phyloP scores from a whole-genome alignment of 2,329 filamentous ascomycete species.

The Clonostachys sp. region DNA sequence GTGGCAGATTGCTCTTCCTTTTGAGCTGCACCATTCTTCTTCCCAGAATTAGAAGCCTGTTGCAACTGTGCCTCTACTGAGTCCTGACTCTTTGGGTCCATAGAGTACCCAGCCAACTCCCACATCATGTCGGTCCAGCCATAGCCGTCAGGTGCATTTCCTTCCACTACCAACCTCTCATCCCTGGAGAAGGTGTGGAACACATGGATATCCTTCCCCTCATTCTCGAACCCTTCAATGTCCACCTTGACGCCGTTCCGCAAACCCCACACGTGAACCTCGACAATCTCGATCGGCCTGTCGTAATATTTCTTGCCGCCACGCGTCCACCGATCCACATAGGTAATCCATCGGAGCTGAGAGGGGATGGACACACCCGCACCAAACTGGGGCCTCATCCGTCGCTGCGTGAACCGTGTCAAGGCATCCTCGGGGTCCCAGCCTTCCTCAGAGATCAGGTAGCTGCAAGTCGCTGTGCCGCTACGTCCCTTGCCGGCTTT shows the following conservation, averaged over 20 bases:
- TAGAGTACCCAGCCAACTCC: slow-evolving; percentile 41
- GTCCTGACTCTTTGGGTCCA: slow-evolving; percentile 22
- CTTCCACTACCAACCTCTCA: slow-evolving; percentile 68
- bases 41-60: slow-evolving; percentile 16
- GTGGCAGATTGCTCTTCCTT: slow-evolving; percentile 11
- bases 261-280: slow-evolving; percentile 87
- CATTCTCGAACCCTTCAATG: slow-evolving; percentile 81
- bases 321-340: slow-evolving; percentile 82
- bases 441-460: slow-evolving; percentile 81
- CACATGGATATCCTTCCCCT: slow-evolving; percentile 78
- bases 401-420: slow-evolving; percentile 64
- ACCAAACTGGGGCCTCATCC: slow-evolving; percentile 88
- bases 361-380: slow-evolving; percentile 89
- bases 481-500: slow-evolving; percentile 95
- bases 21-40: slow-evolving; percentile 1
- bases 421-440: slow-evolving; percentile 51
- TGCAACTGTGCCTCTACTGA: slow-evolving; percentile 26
- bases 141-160: slow-evolving; percentile 41
- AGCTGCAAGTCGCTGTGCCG: slow-evolving; percentile 82
- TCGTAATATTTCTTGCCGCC: slow-evolving; percentile 77
- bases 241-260: slow-evolving; percentile 83
- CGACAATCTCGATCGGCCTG: slow-evolving; percentile 75
- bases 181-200: slow-evolving; percentile 74
- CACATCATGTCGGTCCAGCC: slow-evolving; percentile 47
- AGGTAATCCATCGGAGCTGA: slow-evolving; percentile 81